Conservation (phyloP, 495 filamentous ascomycete species). For the Xylaria acuta region DNA sequence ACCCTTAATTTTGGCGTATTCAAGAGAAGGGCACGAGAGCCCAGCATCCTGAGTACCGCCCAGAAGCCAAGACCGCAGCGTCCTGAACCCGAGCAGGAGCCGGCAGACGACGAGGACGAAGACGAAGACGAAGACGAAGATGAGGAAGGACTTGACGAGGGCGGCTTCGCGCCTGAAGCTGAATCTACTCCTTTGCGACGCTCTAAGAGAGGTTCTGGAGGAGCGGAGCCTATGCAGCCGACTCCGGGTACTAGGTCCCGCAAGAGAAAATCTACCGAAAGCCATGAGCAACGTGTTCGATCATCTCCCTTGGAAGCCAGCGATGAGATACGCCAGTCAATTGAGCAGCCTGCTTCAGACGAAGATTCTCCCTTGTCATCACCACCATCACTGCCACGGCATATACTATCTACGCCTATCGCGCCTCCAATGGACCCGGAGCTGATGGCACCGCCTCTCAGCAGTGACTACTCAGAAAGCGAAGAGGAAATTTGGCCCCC, state of each 20-base stretch:
- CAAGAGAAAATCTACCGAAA: slow-evolving; percentile 55
- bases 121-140: slow-evolving; percentile 32
- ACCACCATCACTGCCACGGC: slow-evolving; percentile 28
- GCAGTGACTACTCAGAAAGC: slow-evolving; percentile 48
- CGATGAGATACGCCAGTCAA: slow-evolving; percentile 38
- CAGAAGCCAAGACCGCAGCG: slow-evolving; percentile 45
- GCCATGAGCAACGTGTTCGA: slow-evolving; percentile 37
- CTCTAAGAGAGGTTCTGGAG: slow-evolving; percentile 43
- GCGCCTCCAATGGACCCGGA: slow-evolving; percentile 43
- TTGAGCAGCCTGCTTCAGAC: slow-evolving; percentile 37
- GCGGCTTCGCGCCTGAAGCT: slow-evolving; percentile 53
- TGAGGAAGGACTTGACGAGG: slow-evolving; percentile 30
- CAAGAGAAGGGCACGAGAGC: slow-evolving; percentile 52
- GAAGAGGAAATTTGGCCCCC: slow-evolving; percentile 48
- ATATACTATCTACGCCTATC: slow-evolving; percentile 32
- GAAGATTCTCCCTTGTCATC: slow-evolving; percentile 31
- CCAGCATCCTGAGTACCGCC: slow-evolving; percentile 54
- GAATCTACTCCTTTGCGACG: slow-evolving; percentile 50
- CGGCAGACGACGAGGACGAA: slow-evolving; percentile 20
- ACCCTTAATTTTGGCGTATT: slow-evolving; percentile 55
- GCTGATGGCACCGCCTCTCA: slow-evolving; percentile 53
- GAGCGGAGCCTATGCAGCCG: slow-evolving; percentile 24
- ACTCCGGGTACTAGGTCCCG: slow-evolving; percentile 43
- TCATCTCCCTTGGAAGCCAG: slow-evolving; percentile 39
- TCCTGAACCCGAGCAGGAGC: slow-evolving; percentile 36